Evolutionary conservation across 1,284 basidiomycete species (phyloP).

Genomic region (Blastosporella zonata): DNA sequence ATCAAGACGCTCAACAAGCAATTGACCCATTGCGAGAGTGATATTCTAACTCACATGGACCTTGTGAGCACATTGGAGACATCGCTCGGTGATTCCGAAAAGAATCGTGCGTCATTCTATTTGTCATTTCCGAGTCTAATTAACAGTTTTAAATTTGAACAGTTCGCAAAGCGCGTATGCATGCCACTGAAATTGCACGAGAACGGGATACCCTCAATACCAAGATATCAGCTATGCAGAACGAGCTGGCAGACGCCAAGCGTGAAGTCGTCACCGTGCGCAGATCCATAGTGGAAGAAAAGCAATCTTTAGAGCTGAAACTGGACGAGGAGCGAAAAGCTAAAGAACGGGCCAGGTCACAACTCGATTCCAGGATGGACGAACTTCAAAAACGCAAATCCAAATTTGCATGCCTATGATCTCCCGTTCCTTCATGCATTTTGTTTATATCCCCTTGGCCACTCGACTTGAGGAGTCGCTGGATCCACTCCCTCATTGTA

Average conservation of each 20-base stretch:
- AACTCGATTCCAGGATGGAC: conserved; percentile 82
- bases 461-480: conserved; percentile 18
- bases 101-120: conserved; percentile 72
- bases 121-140: conserved; percentile 2
- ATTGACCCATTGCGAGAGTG: conserved; percentile 85
- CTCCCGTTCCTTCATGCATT: conserved; percentile 15
- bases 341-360: conserved; percentile 79
- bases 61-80: conserved; percentile 80
- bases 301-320: conserved; percentile 75
- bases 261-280: conserved; percentile 76
- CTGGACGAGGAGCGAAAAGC: conserved; percentile 80
- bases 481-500: conserved; percentile 19
- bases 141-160: conserved; percentile 15
- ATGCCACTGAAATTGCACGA: conserved; percentile 80
- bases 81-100: conserved; percentile 84
- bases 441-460: conserved; percentile 18
- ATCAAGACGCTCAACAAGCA: conserved; percentile 93
- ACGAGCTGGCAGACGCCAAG: conserved; percentile 71
- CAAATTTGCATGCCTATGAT: conserved; percentile 78
- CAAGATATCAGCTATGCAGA: conserved; percentile 64
- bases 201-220: conserved; percentile 73
- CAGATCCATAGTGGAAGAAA: conserved; percentile 78
- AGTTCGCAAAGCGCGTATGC: conserved; percentile 90
- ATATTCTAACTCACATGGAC: conserved; percentile 90
- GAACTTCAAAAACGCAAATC: conserved; percentile 79